Percentiles rank a stretch among this genome's conserved stretches.
phyloP scores from a whole-genome alignment of 2,329 filamentous ascomycete species.

The Chaetomium sp. region DNA sequence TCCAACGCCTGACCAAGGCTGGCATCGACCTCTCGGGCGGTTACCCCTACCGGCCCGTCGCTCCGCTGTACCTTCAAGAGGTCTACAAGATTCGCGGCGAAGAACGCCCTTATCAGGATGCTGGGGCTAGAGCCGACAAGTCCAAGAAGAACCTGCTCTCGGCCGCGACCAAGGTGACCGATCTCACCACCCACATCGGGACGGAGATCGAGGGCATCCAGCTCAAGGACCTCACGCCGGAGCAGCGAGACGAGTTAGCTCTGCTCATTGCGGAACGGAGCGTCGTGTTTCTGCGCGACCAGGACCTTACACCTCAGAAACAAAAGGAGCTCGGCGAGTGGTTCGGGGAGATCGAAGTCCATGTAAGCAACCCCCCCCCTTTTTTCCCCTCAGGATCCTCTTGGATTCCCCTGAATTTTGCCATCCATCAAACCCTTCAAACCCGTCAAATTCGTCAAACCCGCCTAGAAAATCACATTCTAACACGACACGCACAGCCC shows the following conservation, averaged over 20 bases:
- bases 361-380: neutral
- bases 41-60: constrained; percentile 1
- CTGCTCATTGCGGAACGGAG: constrained; percentile 3
- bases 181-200: constrained; percentile 4
- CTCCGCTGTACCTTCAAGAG: constrained; percentile 1
- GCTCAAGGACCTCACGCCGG: constrained; percentile 5
- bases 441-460: neutral
- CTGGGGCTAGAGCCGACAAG: constrained; percentile 4
- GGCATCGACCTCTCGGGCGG: constrained; percentile 1
- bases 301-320: constrained; percentile 2
- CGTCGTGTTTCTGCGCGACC: constrained; percentile 2
- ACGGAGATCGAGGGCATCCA: constrained; percentile 4
- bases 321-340: constrained; percentile 5
- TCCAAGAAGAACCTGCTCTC: constrained; percentile 1
- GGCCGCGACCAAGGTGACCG: constrained; percentile 4
- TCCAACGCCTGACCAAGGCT: neutral
- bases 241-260: constrained; percentile 5
- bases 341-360: constrained; percentile 2
- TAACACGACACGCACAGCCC: neutral
- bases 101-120: constrained; percentile 1
- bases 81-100: constrained; percentile 3
- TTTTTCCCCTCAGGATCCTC: neutral
- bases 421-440: no score
- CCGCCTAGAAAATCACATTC: neutral
- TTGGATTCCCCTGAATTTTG: no score